Conservation (phyloP, 495 filamentous ascomycete species). For the Penicillium pancosmium region DNA sequence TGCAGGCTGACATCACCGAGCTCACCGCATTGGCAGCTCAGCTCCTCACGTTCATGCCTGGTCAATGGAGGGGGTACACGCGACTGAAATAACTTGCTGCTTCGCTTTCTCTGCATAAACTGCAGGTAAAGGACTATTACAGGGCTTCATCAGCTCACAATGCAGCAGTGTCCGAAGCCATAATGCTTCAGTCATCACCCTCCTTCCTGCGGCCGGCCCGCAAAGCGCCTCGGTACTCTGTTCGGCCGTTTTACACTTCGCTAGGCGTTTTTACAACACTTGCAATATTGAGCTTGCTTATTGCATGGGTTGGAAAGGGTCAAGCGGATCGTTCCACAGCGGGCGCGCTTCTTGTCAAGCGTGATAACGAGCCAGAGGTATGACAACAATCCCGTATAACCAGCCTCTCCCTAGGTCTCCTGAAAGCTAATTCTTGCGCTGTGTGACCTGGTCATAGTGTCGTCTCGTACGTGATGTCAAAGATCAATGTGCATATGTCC, state of each 20-base stretch:
- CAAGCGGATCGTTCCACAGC: slow-evolving; percentile 10
- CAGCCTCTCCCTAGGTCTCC: slow-evolving; percentile 8
- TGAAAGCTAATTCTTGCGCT: slow-evolving; percentile 25
- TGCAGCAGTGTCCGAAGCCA: slow-evolving; percentile 30
- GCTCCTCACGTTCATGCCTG: slow-evolving; percentile 5
- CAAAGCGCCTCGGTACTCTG: slow-evolving; percentile 38
- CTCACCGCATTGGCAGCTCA: slow-evolving; percentile 26
- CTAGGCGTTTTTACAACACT: slow-evolving; percentile 36
- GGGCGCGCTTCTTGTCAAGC: slow-evolving; percentile 21
- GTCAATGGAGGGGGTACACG: slow-evolving; percentile 11
- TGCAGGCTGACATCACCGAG: slow-evolving; percentile 32
- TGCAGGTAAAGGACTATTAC: not conserved
- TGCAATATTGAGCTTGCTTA: slow-evolving; percentile 29
- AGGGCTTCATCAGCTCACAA: slow-evolving; percentile 25
- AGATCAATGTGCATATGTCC: slow-evolving; percentile 87
- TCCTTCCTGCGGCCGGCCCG: slow-evolving; percentile 28
- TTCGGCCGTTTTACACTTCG: slow-evolving; percentile 40
- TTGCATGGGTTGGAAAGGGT: slow-evolving; percentile 14
- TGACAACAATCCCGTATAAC: slow-evolving; percentile 4
- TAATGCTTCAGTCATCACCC: slow-evolving; percentile 27
- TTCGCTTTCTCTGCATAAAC: not conserved
- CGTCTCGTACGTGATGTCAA: slow-evolving; percentile 72
- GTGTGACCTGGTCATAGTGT: slow-evolving; percentile 57
- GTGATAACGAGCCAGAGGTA: slow-evolving; percentile 44
- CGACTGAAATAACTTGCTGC: slow-evolving; percentile 1